A percentile compares a stretch with the other conserved stretches of the same genome.
These are phyloP conservation scores for Penicillium sp. DNA, from an alignment of 2,329 filamentous ascomycete genomes.

Conservation along the genomic window DNA sequence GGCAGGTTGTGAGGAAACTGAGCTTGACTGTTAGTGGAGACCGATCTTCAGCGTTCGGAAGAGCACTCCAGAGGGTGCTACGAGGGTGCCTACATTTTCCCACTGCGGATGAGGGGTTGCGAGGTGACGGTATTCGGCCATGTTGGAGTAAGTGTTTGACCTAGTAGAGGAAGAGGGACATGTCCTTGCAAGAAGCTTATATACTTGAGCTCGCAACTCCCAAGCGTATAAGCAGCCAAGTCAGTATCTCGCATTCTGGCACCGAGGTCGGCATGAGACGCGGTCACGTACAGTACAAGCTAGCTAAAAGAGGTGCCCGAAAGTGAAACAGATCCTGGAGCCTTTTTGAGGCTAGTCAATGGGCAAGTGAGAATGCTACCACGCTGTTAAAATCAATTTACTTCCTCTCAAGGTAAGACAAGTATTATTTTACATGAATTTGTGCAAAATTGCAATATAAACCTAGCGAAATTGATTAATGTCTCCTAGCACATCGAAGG, in stretches of 20 bases:
- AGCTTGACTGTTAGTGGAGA: background rate
- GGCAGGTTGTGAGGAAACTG: constrained; percentile 24
- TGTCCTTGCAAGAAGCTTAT: background rate
- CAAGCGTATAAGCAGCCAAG: background rate
- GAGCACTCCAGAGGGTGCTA: background rate
- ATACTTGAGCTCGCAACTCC: background rate
- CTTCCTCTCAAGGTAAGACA: no score
- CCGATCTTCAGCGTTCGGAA: background rate
- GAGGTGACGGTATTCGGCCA: constrained; percentile 24
- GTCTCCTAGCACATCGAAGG: no score
- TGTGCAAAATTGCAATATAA: no score
- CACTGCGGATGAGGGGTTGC: constrained; percentile 23
- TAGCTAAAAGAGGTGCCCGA: background rate
- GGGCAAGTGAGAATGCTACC: no score
- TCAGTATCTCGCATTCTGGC: background rate
- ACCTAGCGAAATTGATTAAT: no score
- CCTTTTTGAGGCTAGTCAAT: no score
- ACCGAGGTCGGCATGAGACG: background rate
- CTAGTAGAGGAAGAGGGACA: background rate
- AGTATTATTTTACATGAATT: no score
- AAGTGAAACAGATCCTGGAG: background rate
- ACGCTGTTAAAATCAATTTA: no score
- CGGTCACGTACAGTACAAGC: background rate
- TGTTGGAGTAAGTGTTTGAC: background rate
- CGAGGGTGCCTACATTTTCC: constrained; percentile 19